Evolutionary conservation across 106 monocot genomes (phyloP).

Genomic region (Allium cepa): DNA sequence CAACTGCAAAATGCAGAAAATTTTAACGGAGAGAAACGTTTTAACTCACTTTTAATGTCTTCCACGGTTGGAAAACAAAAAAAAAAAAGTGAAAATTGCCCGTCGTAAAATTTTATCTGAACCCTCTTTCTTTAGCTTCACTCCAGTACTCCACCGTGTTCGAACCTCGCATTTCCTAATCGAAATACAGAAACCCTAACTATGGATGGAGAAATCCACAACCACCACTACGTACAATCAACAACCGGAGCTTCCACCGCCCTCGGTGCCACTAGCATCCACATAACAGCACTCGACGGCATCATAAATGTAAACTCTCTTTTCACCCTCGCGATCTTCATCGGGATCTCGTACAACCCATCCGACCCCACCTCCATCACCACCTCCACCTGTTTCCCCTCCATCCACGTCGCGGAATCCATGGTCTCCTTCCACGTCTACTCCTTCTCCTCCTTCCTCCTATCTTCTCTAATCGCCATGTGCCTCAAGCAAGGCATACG

Average conservation of each 20-base stretch:
- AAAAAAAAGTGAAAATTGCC: too few relatives aligned
- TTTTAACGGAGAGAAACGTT: too few relatives aligned
- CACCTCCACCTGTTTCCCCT: slow-evolving; percentile 26
- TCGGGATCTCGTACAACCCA: slow-evolving; percentile 75
- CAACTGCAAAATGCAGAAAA: too few relatives aligned
- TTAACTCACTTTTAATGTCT: too few relatives aligned
- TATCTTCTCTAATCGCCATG: slow-evolving; percentile 81
- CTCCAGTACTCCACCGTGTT: too few relatives aligned
- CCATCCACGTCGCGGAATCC: slow-evolving; percentile 23
- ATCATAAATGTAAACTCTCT: slow-evolving; percentile 92
- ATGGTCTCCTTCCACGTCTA: slow-evolving; percentile 74
- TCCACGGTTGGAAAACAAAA: too few relatives aligned
- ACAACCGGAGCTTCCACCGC: too few relatives aligned
- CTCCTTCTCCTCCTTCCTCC: slow-evolving; percentile 82
- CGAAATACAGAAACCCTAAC: background rate
- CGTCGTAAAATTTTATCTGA: too few relatives aligned
- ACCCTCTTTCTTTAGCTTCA: too few relatives aligned
- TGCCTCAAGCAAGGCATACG: slow-evolving; percentile 81
- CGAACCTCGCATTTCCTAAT: background rate
- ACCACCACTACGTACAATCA: background rate
- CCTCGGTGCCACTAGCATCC: slow-evolving; percentile 38
- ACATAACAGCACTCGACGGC: slow-evolving; percentile 85
- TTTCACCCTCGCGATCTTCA: slow-evolving; percentile 82
- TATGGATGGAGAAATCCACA: slow-evolving; percentile 2
- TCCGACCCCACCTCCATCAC: slow-evolving; percentile 16